These are phyloP conservation scores for Mycena sanguinolenta DNA, from an alignment of 768 basidiomycete genomes.

Conservation along the genomic window DNA sequence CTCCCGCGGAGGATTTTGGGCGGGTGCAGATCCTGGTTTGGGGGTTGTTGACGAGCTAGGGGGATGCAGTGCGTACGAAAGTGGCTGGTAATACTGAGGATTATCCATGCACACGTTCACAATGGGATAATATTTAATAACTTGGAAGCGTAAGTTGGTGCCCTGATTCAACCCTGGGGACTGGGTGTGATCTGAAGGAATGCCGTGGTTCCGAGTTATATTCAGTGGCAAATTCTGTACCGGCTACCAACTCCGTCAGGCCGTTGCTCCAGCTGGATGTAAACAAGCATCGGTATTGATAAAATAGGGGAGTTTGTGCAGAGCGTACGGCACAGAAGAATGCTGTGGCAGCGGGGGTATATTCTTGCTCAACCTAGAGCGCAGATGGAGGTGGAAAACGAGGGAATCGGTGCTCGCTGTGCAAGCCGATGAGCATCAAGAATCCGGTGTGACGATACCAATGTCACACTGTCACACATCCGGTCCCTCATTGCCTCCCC, in stretches of 20 bases:
- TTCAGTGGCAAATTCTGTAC: slow-evolving; percentile 11
- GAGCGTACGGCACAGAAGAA: slow-evolving; percentile 14
- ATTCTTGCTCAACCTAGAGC: neutral
- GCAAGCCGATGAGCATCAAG: slow-evolving; percentile 38
- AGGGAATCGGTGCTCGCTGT: slow-evolving; percentile 43
- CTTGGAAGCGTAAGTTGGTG: slow-evolving; percentile 7
- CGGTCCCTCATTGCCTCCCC: too few species aligned
- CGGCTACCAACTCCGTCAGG: slow-evolving; percentile 19
- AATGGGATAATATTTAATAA: slow-evolving; percentile 26
- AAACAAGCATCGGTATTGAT: slow-evolving; percentile 22
- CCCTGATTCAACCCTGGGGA: slow-evolving; percentile 20
- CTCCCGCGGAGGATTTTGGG: slow-evolving; percentile 47
- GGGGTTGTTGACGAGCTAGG: slow-evolving; percentile 54
- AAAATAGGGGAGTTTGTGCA: slow-evolving; percentile 11
- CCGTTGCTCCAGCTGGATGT: slow-evolving; percentile 24
- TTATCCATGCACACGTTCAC: slow-evolving; percentile 63
- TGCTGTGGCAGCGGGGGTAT: neutral
- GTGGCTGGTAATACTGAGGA: slow-evolving; percentile 84
- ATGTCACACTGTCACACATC: neutral
- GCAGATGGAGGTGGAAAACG: slow-evolving; percentile 15
- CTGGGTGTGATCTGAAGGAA: slow-evolving; percentile 5
- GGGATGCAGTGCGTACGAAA: slow-evolving; percentile 83
- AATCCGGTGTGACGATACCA: slow-evolving; percentile 5
- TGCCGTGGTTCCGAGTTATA: slow-evolving; percentile 30
- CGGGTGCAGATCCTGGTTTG: slow-evolving; percentile 37